Percentiles rank a stretch among this genome's conserved stretches.
These are phyloP conservation scores for Brassica hybrid DNA, from an alignment of 441 rosid species.

Conservation along the genomic window DNA sequence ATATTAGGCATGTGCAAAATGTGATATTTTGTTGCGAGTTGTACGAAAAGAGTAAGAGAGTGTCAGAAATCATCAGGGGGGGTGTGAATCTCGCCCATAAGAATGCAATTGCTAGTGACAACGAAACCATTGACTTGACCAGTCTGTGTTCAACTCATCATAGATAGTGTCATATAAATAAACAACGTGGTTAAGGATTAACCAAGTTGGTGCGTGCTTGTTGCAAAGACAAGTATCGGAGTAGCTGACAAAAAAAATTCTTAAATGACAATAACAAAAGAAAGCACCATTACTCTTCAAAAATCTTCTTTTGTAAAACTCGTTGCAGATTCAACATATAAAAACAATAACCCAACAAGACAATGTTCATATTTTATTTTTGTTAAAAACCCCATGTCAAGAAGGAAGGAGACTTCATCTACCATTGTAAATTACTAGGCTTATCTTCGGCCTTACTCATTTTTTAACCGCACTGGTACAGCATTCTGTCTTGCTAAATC, in stretches of 20 bases:
- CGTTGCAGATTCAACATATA: conserved; percentile 14
- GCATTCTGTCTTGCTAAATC: conserved; percentile 28
- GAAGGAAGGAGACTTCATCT: conserved; percentile 17
- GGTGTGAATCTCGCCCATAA: conserved; percentile 89
- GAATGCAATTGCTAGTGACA: conserved; percentile 52
- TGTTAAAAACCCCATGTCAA: conserved; percentile 4
- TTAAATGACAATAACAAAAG: background rate
- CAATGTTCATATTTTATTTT: conserved; percentile 15
- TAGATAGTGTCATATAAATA: background rate
- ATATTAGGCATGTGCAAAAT: background rate
- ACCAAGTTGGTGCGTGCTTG: background rate
- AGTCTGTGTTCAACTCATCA: background rate
- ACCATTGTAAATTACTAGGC: conserved; percentile 7
- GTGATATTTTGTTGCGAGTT: background rate
- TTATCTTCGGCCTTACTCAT: conserved; percentile 26
- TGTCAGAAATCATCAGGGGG: conserved; percentile 53
- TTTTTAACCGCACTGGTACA: conserved; percentile 29
- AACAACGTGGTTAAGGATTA: background rate
- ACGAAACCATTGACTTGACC: background rate
- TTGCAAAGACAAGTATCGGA: background rate
- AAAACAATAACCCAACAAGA: conserved; percentile 25
- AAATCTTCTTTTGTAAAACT: background rate
- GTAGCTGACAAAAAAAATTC: background rate
- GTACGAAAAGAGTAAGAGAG: conserved; percentile 4
- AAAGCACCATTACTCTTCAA: background rate